These are phyloP conservation scores for Hymenoscyphus scutula DNA, from an alignment of 2,329 filamentous ascomycete genomes.

Conservation along the genomic window DNA sequence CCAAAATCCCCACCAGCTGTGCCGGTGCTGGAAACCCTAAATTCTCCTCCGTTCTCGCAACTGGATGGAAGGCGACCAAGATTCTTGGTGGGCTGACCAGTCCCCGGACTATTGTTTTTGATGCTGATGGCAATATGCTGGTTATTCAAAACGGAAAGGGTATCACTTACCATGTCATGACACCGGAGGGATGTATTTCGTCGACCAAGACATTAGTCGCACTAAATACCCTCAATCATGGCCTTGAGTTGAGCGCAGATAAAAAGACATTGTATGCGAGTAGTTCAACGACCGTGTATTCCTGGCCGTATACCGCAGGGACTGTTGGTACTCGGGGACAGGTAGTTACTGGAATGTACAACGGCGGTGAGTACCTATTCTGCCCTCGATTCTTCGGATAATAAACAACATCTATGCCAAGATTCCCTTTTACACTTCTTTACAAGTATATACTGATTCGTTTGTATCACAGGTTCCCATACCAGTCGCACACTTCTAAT, in stretches of 20 bases:
- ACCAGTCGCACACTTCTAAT: constrained; percentile 20
- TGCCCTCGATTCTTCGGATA: neutral
- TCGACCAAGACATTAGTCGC: constrained; percentile 17
- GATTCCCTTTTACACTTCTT: neutral
- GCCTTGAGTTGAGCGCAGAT: constrained; percentile 17
- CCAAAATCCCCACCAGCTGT: constrained; percentile 18
- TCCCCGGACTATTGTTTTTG: constrained; percentile 20
- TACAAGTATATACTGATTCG: neutral
- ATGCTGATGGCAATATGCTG: constrained; percentile 18
- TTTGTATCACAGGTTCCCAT: constrained; percentile 10
- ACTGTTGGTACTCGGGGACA: constrained; percentile 9
- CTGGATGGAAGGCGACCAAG: constrained; percentile 18
- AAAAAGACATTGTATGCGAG: constrained; percentile 25
- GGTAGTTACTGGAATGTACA: constrained; percentile 12
- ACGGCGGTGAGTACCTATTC: constrained; percentile 3
- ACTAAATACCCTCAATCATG: constrained; percentile 17
- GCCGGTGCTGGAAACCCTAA: constrained; percentile 16
- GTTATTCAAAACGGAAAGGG: constrained; percentile 19
- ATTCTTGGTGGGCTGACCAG: constrained; percentile 19
- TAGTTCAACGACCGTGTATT: constrained; percentile 22
- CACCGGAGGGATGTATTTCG: constrained; percentile 15
- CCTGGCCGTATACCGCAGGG: constrained; percentile 16
- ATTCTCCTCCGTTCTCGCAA: constrained; percentile 17
- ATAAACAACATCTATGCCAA: no score
- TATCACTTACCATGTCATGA: constrained; percentile 15